These are phyloP conservation scores for Solanum pinnatisectum DNA, from an alignment of 257 asterid species.

Conservation along the genomic window DNA sequence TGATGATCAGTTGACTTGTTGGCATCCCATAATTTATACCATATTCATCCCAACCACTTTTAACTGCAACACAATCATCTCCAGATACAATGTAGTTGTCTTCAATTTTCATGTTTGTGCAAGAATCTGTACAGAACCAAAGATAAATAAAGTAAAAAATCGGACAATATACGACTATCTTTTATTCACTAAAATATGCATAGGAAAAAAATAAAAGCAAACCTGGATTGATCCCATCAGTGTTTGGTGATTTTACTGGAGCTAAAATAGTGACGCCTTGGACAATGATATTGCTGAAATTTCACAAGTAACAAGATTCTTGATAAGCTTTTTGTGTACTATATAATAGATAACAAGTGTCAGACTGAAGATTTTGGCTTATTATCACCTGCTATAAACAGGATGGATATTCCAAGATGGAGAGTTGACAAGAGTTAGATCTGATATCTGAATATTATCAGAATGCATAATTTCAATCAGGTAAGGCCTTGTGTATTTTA, in stretches of 20 bases:
- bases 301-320: neutral
- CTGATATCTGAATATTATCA: slow-evolving; percentile 37
- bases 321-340: neutral
- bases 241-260: slow-evolving; percentile 56
- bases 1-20: slow-evolving; percentile 2
- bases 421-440: slow-evolving; percentile 42
- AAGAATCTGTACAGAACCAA: slow-evolving; percentile 3
- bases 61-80: slow-evolving; percentile 14
- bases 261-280: slow-evolving; percentile 47
- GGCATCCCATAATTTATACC: slow-evolving; percentile 9
- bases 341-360: neutral
- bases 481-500: slow-evolving; percentile 46
- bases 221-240: slow-evolving; percentile 77
- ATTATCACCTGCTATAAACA: slow-evolving; percentile 53
- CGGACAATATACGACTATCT: neutral
- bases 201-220: neutral
- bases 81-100: slow-evolving; percentile 12
- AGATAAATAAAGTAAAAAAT: neutral
- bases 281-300: slow-evolving; percentile 40
- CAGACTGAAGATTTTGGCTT: too few species aligned
- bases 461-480: slow-evolving; percentile 51
- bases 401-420: slow-evolving; percentile 77
- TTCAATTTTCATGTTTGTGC: slow-evolving; percentile 3
- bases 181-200: neutral
- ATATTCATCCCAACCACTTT: slow-evolving; percentile 17